Base-by-base conservation (phyloP, 768 basidiomycete genomes). In the Kwoniella mangroviensis region DNA sequence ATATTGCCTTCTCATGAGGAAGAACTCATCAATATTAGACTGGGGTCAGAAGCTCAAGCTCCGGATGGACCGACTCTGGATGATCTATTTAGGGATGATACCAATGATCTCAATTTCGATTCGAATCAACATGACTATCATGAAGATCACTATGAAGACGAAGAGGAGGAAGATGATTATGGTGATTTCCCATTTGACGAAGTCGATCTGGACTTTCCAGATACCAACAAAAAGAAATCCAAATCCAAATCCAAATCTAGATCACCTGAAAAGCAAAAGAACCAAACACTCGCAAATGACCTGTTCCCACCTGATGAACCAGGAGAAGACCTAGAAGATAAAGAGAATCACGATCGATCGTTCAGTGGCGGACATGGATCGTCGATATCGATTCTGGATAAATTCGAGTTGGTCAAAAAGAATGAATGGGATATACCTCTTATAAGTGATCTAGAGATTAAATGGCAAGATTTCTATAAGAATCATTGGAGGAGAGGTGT, bases 401-500 rank as follows among this genome's bases (percentile, higher is more conserved):
- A 21, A n/a, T 12, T 40, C 40, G 40, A 43, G 3, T 41, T 21
- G 12, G 12, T 21, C 2, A 21, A 42, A 24, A 22, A 61, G 15
- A 54, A 65, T n/a, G 52, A 61, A 62, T 62, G 51, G 49, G 53
- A 55, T 51, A 43, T 69, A 13, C 68, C 68, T 11, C 49, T 69
- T 12, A 64, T 69, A 45, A 24, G 22, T 6, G 68, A 69, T 28
- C 15, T 69, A 28, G 51, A 61, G 1, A 19, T n/a, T 13, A 54
- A 49, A 45, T 65, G 61, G 65, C 64, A 69, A 60, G 78, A 77
- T 11, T 79, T 77, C 51, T 79, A 73, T 58, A 51, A 69, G 53
- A 71, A 77, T 68, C 78, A 79, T 66, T 79, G 75, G 76, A 45
- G 78, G 42, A 19, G 78, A 49, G 78, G 76, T 6, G 74, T 73